Evolutionary conservation across 768 basidiomycete species (phyloP), one percentile per base, ranked within the genome.

Genomic region (Lentinula detonsa): DNA sequence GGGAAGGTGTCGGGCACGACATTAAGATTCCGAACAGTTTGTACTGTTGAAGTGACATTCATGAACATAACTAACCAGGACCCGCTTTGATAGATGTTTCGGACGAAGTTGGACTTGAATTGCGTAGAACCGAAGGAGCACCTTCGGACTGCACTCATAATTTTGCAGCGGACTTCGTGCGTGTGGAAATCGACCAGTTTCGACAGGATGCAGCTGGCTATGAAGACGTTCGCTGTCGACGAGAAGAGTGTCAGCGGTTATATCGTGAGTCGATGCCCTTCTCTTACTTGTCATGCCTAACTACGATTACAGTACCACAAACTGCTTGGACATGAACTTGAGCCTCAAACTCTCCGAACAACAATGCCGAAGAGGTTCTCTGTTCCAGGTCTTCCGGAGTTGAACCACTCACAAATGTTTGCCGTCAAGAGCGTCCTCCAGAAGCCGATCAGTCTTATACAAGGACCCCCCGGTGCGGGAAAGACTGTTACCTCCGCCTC

Each of bases 371-470:
- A 21, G 88, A 33, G 92, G 42, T 97, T 98, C 72, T 98, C 96
- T 1, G 97, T 97, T 0, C 96, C 95, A 9, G 93, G 94, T 31
- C 86, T 99, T 40, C 97, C 97, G 4, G 97, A 99, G 71, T 86
- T 99, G 69, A 99, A 99, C 69, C 95, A 98, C 70, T 98, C 96
- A 21, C 97, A 99, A 73, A 98, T 99, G 93, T 96, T 93, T 75
- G 97, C 97, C 2, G 97, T 99, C 70, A 99, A 98, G 79, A 95
- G 93, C 67, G 96, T 99, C 6, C 79, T 99, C 11, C 97, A 99
- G 74, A 98, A 98, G 75, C 97, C 97, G 18, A 83, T 99, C 63
- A 95, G 93, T 68, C 81, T 99, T 64, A 99, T 99, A 67, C 96
- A 99, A 75, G 97, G 97, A 11, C 97, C 97, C 39, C 97, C 97